These are phyloP conservation scores for Crithidia bombi DNA, from an alignment of 208 protist species.

Conservation along the genomic window DNA sequence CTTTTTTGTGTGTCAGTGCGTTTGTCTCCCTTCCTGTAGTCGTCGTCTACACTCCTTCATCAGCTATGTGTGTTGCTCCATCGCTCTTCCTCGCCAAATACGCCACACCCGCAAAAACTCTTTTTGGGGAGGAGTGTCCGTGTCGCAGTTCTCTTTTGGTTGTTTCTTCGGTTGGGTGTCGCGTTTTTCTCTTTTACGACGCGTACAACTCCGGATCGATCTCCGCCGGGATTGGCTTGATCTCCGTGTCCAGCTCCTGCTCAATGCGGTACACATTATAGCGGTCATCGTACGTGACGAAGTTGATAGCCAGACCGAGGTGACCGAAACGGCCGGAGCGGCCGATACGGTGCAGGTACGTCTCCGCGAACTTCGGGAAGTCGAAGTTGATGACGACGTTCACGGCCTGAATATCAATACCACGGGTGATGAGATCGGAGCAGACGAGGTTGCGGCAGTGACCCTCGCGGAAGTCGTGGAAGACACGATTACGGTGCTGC, in stretches of 20 bases:
- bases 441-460: constrained; percentile 98
- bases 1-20: too few species aligned
- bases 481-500: constrained; percentile 98
- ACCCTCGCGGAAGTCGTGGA: constrained; percentile 99
- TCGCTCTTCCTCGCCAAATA: not conserved
- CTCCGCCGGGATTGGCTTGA: constrained; percentile 97
- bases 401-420: constrained; percentile 99
- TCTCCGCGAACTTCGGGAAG: constrained; percentile 98
- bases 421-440: constrained; percentile 99
- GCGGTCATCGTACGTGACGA: constrained; percentile 98
- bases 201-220: constrained; percentile 97
- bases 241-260: constrained; percentile 99
- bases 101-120: not conserved
- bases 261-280: constrained; percentile 98
- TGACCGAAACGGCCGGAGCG: constrained; percentile 97
- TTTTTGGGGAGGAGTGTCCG: not conserved
- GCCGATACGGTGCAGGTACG: constrained; percentile 98
- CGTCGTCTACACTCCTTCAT: too few species aligned
- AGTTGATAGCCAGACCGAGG: constrained; percentile 99
- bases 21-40: too few species aligned
- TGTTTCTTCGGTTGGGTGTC: constrained; percentile 17
- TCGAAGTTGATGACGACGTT: constrained; percentile 99
- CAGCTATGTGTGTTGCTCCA: too few species aligned
- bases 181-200: constrained; percentile 47
- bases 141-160: constrained; percentile 7